Evolutionary conservation across 1,139 yeast species (phyloP).

Genomic region (Geotrichum cucujoidarum): DNA sequence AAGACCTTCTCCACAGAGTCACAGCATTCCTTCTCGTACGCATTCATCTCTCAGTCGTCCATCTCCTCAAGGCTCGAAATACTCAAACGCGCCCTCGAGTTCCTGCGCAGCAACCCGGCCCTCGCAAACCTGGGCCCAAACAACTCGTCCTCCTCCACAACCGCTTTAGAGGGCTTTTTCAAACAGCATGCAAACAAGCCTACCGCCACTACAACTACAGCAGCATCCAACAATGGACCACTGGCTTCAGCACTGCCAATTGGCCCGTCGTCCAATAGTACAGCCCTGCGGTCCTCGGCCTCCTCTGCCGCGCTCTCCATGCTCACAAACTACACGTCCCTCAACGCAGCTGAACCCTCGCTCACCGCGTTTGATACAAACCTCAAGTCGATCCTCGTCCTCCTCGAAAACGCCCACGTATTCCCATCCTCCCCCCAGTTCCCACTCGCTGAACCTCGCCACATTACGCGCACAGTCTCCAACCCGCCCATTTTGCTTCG

Average conservation of each 20-base stretch:
- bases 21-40: slow-evolving; percentile 79
- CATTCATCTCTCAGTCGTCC: slow-evolving; percentile 75
- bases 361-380: slow-evolving; percentile 23
- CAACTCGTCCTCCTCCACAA: slow-evolving; percentile 19
- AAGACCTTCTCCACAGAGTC: slow-evolving; percentile 67
- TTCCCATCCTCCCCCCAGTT: slow-evolving; percentile 9
- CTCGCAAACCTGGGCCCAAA: slow-evolving; percentile 15
- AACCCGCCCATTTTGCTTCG: not conserved
- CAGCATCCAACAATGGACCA: no score
- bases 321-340: slow-evolving; percentile 24
- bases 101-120: slow-evolving; percentile 52
- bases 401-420: slow-evolving; percentile 25
- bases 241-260: no score
- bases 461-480: not conserved
- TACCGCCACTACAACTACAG: slow-evolving; percentile 3
- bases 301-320: slow-evolving; percentile 32
- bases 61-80: slow-evolving; percentile 71
- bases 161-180: slow-evolving; percentile 20
- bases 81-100: slow-evolving; percentile 68
- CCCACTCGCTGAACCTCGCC: not conserved
- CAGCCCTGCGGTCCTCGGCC: slow-evolving; percentile 26
- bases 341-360: slow-evolving; percentile 17
- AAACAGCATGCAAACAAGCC: slow-evolving; percentile 5
- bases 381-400: slow-evolving; percentile 23
- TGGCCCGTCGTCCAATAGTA: not conserved